These are phyloP conservation scores for Penicillium roqueforti DNA, from an alignment of 495 filamentous ascomycete species.

Conservation along the genomic window DNA sequence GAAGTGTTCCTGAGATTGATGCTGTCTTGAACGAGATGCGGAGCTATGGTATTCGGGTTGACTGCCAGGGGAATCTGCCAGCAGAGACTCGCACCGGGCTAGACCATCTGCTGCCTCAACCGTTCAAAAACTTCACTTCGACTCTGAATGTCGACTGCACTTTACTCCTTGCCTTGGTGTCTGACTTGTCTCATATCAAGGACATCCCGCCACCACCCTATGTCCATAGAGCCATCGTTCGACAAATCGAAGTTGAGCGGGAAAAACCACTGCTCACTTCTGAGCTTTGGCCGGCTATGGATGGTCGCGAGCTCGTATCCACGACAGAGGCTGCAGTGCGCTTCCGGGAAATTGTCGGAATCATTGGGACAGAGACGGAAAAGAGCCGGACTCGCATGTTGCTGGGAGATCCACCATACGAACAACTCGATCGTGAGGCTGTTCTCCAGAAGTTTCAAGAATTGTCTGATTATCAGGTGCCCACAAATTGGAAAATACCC, in stretches of 20 bases:
- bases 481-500: constrained; percentile 47
- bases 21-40: constrained; percentile 54
- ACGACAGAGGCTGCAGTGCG: constrained; percentile 58
- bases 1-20: constrained; percentile 50
- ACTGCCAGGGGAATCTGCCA: constrained; percentile 34
- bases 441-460: constrained; percentile 42
- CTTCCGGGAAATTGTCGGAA: constrained; percentile 64
- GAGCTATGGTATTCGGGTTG: constrained; percentile 51
- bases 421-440: constrained; percentile 20
- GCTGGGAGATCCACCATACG: constrained; percentile 34
- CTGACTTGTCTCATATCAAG: constrained; percentile 62
- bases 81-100: constrained; percentile 31
- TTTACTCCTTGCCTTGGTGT: constrained; percentile 64
- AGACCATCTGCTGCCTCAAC: constrained; percentile 48
- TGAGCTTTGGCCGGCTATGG: constrained; percentile 61
- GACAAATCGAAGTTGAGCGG: constrained; percentile 64
- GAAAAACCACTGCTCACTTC: constrained; percentile 55
- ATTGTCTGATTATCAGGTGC: constrained; percentile 50
- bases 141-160: constrained; percentile 72
- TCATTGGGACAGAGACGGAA: constrained; percentile 62
- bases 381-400: constrained; percentile 52
- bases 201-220: constrained; percentile 31
- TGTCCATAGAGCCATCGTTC: constrained; percentile 53
- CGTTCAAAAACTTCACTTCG: constrained; percentile 50
- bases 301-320: constrained; percentile 51